Evolutionary conservation across 2,329 filamentous ascomycete species (phyloP), one percentile per base, ranked within the genome.

Genomic region (Microdochium bolleyi): DNA sequence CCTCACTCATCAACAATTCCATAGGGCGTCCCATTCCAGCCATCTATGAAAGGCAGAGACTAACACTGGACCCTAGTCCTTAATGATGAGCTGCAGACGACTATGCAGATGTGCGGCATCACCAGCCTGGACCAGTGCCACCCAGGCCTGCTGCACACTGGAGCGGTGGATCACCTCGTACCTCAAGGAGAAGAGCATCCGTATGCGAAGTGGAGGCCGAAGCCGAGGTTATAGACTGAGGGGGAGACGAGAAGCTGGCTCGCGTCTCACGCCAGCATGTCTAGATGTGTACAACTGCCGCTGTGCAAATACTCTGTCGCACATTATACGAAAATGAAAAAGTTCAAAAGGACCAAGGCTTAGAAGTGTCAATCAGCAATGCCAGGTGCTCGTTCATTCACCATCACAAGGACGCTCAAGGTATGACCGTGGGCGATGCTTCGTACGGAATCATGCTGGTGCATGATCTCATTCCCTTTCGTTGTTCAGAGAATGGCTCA

Each of bases 91-190:
- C 64, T 87, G 3, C 77, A 83, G 58, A 84, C 79, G 2, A 82
- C 82, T 2, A 87, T 87, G 84, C 76, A 78, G 24, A 74, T 86
- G 63, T 78, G 84, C 53, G 84, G 84, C 2, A 73, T 87, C 32
- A 85, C 80, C 1, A 75, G 79, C 55, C 66, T 87, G 10, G 73
- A 78, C 51, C 74, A 85, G 61, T 73, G 83, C 4, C 77, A 84
- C 57, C 81, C 83, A 1, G 82, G 83, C 0, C 69, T 85, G 62
- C 65, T 87, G 24, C 84, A 85, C 53, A 77, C 76, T 0, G 62
- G 70, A n/a, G 72, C 69, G 1, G 68, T 78, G 4, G 75, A 78
- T 55, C 73, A 77, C 53, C 58, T 76, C 46, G 66, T 77, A 16
- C 73, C 74, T 2, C 61, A 60, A 44, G 64, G 62, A 13, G 67